A percentile compares a stretch with the other conserved stretches of the same genome.
These are phyloP conservation scores for Candida pseudoglaebosa DNA, from an alignment of 805 yeast species.

Conservation along the genomic window DNA sequence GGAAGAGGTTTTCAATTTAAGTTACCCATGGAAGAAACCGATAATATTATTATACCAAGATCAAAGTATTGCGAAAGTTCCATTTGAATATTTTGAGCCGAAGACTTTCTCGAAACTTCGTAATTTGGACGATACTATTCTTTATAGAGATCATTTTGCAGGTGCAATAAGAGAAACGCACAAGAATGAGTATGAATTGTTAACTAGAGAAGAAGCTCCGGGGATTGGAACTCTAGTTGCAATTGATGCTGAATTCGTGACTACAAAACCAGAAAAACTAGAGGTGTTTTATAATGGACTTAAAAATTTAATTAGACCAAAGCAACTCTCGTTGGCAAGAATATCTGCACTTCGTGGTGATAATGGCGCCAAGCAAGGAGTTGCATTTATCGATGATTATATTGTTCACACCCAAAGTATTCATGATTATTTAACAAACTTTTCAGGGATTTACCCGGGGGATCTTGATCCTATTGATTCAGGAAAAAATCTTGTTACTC, in stretches of 20 bases:
- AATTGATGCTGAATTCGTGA: slow-evolving; percentile 95
- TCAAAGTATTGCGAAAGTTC: slow-evolving; percentile 25
- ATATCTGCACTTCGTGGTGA: slow-evolving; percentile 80
- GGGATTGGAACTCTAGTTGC: slow-evolving; percentile 75
- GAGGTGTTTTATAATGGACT: slow-evolving; percentile 75
- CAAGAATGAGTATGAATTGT: slow-evolving; percentile 61
- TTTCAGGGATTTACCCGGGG: slow-evolving; percentile 91
- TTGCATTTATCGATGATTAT: slow-evolving; percentile 90
- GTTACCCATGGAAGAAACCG: slow-evolving; percentile 81
- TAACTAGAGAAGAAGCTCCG: slow-evolving; percentile 70
- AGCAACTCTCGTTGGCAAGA: slow-evolving; percentile 75
- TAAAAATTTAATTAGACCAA: slow-evolving; percentile 68
- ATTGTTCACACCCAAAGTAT: slow-evolving; percentile 69
- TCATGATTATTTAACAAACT: slow-evolving; percentile 82
- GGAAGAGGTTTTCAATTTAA: slow-evolving; percentile 71
- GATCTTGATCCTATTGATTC: slow-evolving; percentile 75
- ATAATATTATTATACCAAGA: slow-evolving; percentile 66
- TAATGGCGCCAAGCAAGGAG: slow-evolving; percentile 59
- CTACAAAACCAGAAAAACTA: slow-evolving; percentile 68
- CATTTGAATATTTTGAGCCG: slow-evolving; percentile 28
- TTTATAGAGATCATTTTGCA: slow-evolving; percentile 74
- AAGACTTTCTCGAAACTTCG: slow-evolving; percentile 15
- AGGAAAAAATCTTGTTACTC: slow-evolving; percentile 63
- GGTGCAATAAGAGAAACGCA: slow-evolving; percentile 57
- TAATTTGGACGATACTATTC: slow-evolving; percentile 53